Evolutionary conservation across 2,329 filamentous ascomycete species (phyloP).

Genomic region (Pyrenochaeta sp.): DNA sequence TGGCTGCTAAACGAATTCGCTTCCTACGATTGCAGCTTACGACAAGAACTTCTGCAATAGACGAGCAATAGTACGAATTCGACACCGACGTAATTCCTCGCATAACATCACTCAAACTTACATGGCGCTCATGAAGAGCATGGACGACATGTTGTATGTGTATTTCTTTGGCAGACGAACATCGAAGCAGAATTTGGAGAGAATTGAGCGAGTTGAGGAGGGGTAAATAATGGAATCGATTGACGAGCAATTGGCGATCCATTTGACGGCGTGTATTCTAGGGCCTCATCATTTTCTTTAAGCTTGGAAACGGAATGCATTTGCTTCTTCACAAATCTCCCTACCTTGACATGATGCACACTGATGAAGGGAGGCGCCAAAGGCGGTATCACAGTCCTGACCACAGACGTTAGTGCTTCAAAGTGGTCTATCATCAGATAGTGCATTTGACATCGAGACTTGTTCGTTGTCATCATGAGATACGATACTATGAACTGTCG

Average conservation of each 20-base stretch:
- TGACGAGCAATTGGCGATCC: conserved; percentile 42
- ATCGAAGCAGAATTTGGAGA: conserved; percentile 3
- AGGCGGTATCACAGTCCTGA: no score
- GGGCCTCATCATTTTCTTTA: conserved; percentile 41
- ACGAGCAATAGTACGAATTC: conserved; percentile 29
- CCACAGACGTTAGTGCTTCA: no score
- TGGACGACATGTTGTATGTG: conserved; percentile 45
- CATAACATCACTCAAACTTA: conserved; percentile 27
- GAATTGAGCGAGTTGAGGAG: conserved; percentile 13
- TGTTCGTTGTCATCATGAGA: no score
- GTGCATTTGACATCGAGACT: no score
- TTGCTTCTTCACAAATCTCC: conserved; percentile 20
- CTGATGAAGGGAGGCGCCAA: not conserved
- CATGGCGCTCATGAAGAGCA: conserved; percentile 36
- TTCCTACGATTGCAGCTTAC: conserved; percentile 35
- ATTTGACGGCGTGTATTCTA: conserved; percentile 49
- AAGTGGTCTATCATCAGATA: no score
- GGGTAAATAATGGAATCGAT: conserved; percentile 46
- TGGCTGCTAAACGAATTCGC: conserved; percentile 22
- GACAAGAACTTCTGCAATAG: conserved; percentile 41
- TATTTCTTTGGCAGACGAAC: conserved; percentile 32
- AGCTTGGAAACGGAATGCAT: conserved; percentile 46
- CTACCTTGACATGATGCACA: not conserved
- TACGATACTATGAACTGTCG: not conserved
- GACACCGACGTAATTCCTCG: conserved; percentile 7